phyloP scores from a whole-genome alignment of 768 basidiomycete species.

The Russula sp. region DNA sequence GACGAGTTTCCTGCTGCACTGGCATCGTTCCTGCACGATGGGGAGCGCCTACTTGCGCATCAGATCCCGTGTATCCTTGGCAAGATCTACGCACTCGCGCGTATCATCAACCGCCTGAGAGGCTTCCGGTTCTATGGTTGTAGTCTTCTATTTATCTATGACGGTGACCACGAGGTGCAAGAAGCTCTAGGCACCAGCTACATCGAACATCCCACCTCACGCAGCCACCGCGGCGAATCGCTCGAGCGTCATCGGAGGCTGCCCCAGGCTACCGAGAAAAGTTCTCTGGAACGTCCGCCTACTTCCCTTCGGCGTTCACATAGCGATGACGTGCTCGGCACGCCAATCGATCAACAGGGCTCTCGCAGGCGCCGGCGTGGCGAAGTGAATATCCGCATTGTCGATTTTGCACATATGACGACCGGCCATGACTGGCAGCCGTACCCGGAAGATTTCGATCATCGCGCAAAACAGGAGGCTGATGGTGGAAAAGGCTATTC shows the following conservation, averaged over 20 bases:
- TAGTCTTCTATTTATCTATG: conserved; percentile 93
- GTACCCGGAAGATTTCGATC: conserved; percentile 44
- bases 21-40: conserved; percentile 79
- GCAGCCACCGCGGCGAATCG: conserved; percentile 73
- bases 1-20: conserved; percentile 82
- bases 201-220: conserved; percentile 57
- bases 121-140: conserved; percentile 99
- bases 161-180: conserved; percentile 88
- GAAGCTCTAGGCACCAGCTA: conserved; percentile 58
- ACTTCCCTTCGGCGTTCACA: conserved; percentile 58
- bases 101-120: conserved; percentile 80
- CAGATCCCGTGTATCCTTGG: conserved; percentile 89
- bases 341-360: conserved; percentile 58
- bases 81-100: conserved; percentile 90
- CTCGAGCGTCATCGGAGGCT: conserved; percentile 45
- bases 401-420: conserved; percentile 98
- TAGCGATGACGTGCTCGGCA: conserved; percentile 72
- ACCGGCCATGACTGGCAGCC: conserved; percentile 89
- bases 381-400: conserved; percentile 91
- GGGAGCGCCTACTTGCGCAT: conserved; percentile 74
- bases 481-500: conserved; percentile 68
- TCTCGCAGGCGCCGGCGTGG: conserved; percentile 71
- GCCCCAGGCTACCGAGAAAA: conserved; percentile 12
- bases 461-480: conserved; percentile 38
- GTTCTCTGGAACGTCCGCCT: conserved; percentile 2